Percentiles rank a stretch among this genome's conserved stretches.
Conservation (phyloP, 768 basidiomycete genomes). For the Boletus tylopilopsis region DNA sequence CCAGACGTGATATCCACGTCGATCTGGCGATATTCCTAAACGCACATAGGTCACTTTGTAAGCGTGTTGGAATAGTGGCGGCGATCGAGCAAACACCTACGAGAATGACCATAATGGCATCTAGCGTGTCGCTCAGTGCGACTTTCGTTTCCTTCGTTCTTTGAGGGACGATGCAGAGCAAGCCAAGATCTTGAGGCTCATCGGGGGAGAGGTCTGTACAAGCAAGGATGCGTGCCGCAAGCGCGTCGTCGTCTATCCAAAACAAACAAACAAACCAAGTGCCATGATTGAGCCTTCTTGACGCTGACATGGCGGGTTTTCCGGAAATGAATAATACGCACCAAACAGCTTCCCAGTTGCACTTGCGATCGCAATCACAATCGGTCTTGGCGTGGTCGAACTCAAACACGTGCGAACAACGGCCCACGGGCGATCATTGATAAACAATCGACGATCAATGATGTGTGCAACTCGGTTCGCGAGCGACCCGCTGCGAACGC, state of each 20-base stretch:
- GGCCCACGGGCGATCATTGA: neutral
- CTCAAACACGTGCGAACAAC: constrained; percentile 3
- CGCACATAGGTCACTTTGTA: no score
- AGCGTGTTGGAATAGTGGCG: no score
- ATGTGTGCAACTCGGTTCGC: constrained; percentile 1
- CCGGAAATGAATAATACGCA: neutral
- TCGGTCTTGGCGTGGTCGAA: neutral
- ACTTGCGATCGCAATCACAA: constrained; percentile 5
- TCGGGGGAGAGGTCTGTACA: constrained; percentile 4
- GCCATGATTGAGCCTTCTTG: neutral
- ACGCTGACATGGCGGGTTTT: neutral
- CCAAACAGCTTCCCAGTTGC: constrained; percentile 8
- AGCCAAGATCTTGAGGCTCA: constrained; percentile 8
- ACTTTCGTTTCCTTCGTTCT: constrained; percentile 2
- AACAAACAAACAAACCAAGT: neutral
- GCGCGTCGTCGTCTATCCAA: constrained; percentile 7
- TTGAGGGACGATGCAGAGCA: constrained; percentile 5
- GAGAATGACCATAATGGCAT: neutral
- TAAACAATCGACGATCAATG: neutral
- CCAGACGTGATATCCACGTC: neutral
- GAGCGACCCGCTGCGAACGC: neutral
- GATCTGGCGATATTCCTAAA: constrained; percentile 2
- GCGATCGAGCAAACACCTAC: constrained; percentile 2
- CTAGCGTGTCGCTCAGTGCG: constrained; percentile 1
- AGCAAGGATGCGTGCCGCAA: constrained; percentile 5